These are phyloP conservation scores for Quercus ilex DNA, from an alignment of 306 rosid species.

Conservation along the genomic window DNA sequence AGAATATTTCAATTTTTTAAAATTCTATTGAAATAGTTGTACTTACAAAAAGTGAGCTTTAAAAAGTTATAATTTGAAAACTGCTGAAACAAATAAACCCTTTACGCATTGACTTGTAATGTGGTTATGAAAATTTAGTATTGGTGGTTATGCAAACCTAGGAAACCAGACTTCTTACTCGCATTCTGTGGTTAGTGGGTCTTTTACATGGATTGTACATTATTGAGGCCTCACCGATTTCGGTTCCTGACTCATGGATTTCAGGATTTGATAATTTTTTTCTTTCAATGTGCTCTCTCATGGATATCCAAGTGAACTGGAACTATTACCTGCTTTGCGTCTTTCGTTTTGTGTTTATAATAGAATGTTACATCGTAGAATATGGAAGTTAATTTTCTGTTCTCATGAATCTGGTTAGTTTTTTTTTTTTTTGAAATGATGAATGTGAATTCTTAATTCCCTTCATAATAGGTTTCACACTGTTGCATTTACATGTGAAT, in stretches of 20 bases:
- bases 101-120: background rate
- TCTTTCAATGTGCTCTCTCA: background rate
- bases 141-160: background rate
- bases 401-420: background rate
- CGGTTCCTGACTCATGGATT: background rate
- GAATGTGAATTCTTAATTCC: background rate
- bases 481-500: background rate
- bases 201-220: background rate
- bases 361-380: background rate
- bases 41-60: no score
- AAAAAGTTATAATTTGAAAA: no score
- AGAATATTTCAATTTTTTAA: no score
- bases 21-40: no score
- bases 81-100: no score
- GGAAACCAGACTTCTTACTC: background rate
- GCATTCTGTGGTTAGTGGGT: background rate
- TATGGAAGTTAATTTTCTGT: background rate
- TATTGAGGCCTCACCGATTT: background rate
- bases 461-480: background rate
- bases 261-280: background rate
- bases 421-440: no score
- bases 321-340: background rate
- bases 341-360: background rate
- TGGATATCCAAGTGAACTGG: background rate
- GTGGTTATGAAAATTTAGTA: background rate